Percentiles rank a stretch among this genome's conserved stretches.
phyloP scores from a whole-genome alignment of 345 rosid species.

The Linum usitatissimum region DNA sequence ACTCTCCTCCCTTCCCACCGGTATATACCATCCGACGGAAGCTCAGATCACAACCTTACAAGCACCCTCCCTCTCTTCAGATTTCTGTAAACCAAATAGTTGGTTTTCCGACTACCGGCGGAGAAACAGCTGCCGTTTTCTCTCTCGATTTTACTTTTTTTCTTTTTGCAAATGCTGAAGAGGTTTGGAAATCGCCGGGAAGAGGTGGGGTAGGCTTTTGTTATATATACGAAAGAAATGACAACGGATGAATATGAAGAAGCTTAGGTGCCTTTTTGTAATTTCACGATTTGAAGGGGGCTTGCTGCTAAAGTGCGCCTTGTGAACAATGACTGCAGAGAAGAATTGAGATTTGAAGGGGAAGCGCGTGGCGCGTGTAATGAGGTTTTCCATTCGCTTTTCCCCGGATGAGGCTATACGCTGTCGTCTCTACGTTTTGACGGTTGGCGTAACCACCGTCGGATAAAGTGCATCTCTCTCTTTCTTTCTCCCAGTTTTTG shows the following conservation, averaged over 20 bases:
- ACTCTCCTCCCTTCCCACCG: slow-evolving; percentile 2
- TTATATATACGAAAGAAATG: background rate
- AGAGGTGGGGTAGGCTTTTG: slow-evolving; percentile 9
- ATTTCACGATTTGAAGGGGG: background rate
- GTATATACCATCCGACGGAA: slow-evolving; percentile 17
- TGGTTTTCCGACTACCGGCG: background rate
- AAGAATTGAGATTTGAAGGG: background rate
- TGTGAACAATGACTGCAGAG: background rate
- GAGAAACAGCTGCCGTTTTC: background rate
- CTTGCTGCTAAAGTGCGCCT: slow-evolving; percentile 6
- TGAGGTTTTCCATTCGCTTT: no score
- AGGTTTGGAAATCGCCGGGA: slow-evolving; percentile 18
- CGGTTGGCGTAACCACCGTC: slow-evolving; percentile 12
- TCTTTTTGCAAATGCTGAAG: background rate
- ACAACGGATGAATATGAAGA: background rate
- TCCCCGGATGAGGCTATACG: slow-evolving; percentile 5
- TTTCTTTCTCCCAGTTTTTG: no score
- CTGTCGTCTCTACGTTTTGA: slow-evolving; percentile 12
- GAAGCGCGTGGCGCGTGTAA: background rate
- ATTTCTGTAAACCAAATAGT: background rate
- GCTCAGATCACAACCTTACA: slow-evolving; percentile 8
- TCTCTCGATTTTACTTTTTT: background rate
- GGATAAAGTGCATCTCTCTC: slow-evolving; percentile 3
- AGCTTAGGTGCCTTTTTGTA: slow-evolving; percentile 5
- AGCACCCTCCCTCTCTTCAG: background rate